These are phyloP conservation scores for Russula sp. DNA, from an alignment of 768 basidiomycete species.

Conservation along the genomic window DNA sequence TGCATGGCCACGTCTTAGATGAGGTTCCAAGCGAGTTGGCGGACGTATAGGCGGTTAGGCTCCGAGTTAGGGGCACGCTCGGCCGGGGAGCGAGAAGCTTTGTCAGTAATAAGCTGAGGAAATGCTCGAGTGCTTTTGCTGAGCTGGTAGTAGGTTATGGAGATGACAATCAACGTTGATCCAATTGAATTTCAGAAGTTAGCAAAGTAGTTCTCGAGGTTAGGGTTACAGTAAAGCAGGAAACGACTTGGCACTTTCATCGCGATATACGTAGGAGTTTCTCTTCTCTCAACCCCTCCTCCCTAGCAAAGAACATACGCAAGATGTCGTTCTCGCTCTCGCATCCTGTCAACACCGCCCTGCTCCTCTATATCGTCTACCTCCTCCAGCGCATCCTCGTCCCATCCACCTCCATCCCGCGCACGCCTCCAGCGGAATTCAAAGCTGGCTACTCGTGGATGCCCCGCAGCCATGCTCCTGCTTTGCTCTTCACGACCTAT, in stretches of 20 bases:
- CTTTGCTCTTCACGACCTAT: slow-evolving; percentile 68
- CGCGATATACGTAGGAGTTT: neutral
- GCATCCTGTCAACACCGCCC: slow-evolving; percentile 73
- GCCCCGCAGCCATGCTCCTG: slow-evolving; percentile 74
- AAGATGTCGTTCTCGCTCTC: slow-evolving; percentile 40
- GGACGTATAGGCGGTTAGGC: too few species aligned
- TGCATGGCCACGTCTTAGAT: neutral
- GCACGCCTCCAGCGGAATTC: slow-evolving; percentile 57
- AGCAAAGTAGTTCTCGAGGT: neutral
- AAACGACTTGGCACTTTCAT: too few species aligned
- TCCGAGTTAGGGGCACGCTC: too few species aligned
- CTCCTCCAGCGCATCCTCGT: slow-evolving; percentile 67
- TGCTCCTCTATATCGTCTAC: slow-evolving; percentile 73
- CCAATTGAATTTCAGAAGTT: too few species aligned
- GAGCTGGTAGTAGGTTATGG: too few species aligned
- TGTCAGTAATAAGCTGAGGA: too few species aligned
- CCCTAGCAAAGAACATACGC: neutral
- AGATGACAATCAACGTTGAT: too few species aligned
- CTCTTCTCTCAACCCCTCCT: too few species aligned
- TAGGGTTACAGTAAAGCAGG: neutral
- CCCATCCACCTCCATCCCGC: slow-evolving; percentile 49
- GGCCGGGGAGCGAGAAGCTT: too few species aligned
- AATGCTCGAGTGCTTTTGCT: too few species aligned
- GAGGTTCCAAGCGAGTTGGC: neutral
- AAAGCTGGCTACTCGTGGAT: slow-evolving; percentile 87